Conservation (phyloP, 208 protist genomes). For the Herpetomonas samuelpessoai region DNA sequence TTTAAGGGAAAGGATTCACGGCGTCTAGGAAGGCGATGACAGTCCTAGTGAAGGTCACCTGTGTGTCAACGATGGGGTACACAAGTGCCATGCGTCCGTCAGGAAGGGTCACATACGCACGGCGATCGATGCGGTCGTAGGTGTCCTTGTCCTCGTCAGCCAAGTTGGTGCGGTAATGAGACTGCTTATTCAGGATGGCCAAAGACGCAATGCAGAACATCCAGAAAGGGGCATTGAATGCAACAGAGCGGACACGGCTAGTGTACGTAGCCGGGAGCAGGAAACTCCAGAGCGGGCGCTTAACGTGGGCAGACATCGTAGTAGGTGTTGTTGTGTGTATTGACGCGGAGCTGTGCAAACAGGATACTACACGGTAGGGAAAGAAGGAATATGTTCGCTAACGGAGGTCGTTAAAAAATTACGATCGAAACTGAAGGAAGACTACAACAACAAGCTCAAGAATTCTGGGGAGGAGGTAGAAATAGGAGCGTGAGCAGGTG, state of each 20-base stretch:
- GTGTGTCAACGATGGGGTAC: slow-evolving; percentile 87
- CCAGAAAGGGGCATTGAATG: slow-evolving; percentile 62
- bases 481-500: no score
- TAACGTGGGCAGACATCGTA: slow-evolving; percentile 45
- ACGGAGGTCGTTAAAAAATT: slow-evolving; percentile 1
- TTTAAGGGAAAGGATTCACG: slow-evolving; percentile 83
- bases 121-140: slow-evolving; percentile 86
- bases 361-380: slow-evolving; percentile 1
- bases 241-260: slow-evolving; percentile 62
- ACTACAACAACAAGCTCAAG: neutral
- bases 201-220: slow-evolving; percentile 67
- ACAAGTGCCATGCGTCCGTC: slow-evolving; percentile 90
- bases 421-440: neutral
- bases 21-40: slow-evolving; percentile 82
- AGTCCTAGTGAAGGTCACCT: slow-evolving; percentile 68
- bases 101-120: slow-evolving; percentile 87
- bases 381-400: slow-evolving; percentile 1
- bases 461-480: no score
- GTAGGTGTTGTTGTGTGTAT: slow-evolving; percentile 1
- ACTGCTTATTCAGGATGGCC: slow-evolving; percentile 84
- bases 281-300: slow-evolving; percentile 76
- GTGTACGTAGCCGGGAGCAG: slow-evolving; percentile 74
- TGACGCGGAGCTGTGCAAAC: no score
- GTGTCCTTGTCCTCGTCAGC: slow-evolving; percentile 78
- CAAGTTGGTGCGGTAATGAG: slow-evolving; percentile 78